Evolutionary conservation across 192 early-diverging fungal genomes (phyloP).

Genomic region (Diversispora eburnea): DNA sequence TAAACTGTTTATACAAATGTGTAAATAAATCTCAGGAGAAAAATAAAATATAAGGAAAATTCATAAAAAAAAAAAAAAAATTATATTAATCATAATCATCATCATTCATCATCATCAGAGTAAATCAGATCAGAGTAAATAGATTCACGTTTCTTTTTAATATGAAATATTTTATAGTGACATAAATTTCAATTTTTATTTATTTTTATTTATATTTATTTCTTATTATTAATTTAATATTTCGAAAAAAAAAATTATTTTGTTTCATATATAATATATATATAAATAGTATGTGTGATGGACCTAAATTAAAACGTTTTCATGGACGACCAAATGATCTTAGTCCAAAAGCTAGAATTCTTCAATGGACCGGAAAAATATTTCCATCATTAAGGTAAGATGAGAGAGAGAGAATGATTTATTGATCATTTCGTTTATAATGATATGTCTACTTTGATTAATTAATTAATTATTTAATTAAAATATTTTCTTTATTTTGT

Average conservation of each 20-base stretch:
- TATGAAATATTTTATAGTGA: neutral
- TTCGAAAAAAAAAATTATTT: no score
- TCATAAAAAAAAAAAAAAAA: no score
- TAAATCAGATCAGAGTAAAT: no score
- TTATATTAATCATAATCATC: no score
- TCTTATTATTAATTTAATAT: no score
- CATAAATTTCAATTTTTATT: neutral
- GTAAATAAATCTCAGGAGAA: no score
- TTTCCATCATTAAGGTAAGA: constrained; percentile 56
- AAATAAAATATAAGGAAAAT: no score
- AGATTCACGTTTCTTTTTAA: no score
- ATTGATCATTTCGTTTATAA: neutral
- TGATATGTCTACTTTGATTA: neutral
- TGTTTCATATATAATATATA: no score
- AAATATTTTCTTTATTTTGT: constrained; percentile 1
- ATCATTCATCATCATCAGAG: no score
- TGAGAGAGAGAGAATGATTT: constrained; percentile 31
- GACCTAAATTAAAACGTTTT: constrained; percentile 73
- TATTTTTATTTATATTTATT: neutral
- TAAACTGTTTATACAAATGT: no score
- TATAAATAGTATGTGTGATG: constrained; percentile 37
- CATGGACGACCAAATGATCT: constrained; percentile 80
- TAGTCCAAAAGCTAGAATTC: constrained; percentile 65
- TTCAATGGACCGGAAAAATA: constrained; percentile 40
- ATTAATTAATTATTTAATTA: constrained; percentile 3